phyloP scores from a whole-genome alignment of 148 eudicot species.

The Persicaria tinctoria region DNA sequence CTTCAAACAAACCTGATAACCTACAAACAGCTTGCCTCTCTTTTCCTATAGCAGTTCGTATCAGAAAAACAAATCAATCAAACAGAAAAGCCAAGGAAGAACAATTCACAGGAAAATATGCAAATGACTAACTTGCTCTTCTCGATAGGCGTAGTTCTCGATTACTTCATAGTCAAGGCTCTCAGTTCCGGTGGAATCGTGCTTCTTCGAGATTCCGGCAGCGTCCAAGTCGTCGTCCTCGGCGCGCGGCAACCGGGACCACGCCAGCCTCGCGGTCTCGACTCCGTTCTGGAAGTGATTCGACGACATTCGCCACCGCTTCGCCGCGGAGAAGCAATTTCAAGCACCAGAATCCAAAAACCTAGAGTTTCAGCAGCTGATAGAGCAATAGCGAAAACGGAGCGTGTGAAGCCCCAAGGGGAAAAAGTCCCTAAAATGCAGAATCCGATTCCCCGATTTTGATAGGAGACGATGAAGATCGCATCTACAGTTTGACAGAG shows the following conservation, averaged over 20 bases:
- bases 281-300: conserved; percentile 79
- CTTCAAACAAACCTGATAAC: conserved; percentile 69
- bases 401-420: neutral
- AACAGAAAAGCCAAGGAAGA: neutral
- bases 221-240: conserved; percentile 39
- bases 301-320: conserved; percentile 36
- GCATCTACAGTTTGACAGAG: neutral
- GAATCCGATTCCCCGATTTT: neutral
- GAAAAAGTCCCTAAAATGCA: neutral
- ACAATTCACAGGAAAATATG: neutral
- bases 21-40: conserved; percentile 68
- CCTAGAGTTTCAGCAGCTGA: neutral
- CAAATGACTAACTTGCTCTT: conserved; percentile 54
- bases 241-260: conserved; percentile 69
- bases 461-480: neutral
- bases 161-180: conserved; percentile 96
- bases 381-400: neutral
- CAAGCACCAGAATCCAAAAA: neutral
- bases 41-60: conserved; percentile 37
- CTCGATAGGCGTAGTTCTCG: conserved; percentile 77
- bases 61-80: neutral
- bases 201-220: conserved; percentile 35
- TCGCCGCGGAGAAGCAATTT: neutral
- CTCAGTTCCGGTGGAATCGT: conserved; percentile 42
- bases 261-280: conserved; percentile 61